Evolutionary conservation across 2,329 filamentous ascomycete species (phyloP), one percentile per base, ranked within the genome.

Genomic region (Monilinia vaccinii-corymbosi): DNA sequence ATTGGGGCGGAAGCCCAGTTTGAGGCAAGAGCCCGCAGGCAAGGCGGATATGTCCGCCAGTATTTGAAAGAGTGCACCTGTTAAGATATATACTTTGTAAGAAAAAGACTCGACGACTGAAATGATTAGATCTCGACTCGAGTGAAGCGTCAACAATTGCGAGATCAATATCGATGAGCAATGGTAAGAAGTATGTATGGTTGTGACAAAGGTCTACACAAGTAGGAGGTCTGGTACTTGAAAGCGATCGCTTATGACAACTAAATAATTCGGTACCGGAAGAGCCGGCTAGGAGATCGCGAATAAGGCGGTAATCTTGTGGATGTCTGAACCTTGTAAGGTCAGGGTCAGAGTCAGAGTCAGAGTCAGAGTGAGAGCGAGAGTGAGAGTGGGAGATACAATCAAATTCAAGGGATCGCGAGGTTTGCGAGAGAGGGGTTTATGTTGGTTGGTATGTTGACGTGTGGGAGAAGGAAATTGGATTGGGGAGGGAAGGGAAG

Each of bases 1-100:
- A 56, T 49, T 47, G 50, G 58, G 51, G 45, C 58, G 44, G 38
- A 60, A 49, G 58, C 58, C 58, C 58, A 49, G 44, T 60, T 36
- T 47, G 51, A 60, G 58, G 58, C 49, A 60, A 57, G 57, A 56
- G 58, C 58, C 58, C 58, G 42, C 51, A 56, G 58, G 58, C 58
- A 57, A 32, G 28, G 45, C 25, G 21, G 44, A 60, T 47, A 36
- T 42, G 58, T 9, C 28, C 58, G 58, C 58, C 58, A 60, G 51
- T 49, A n/a, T 57, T 56, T 14, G 38, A 60, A 40, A 14, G 18
- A 46, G 28, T 47, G 47, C 34, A 40, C 14, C 40, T 47, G 40
- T 40, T 46, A n/a, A 21, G 23, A 31, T 21, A 18, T 21, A 18
- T 32, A n/a, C 18, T 55, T 40, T 42, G 32, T 28, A 42, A 55